Evolutionary conservation across 2,329 filamentous ascomycete species (phyloP).

Genomic region (Phyllosticta citriasiana): DNA sequence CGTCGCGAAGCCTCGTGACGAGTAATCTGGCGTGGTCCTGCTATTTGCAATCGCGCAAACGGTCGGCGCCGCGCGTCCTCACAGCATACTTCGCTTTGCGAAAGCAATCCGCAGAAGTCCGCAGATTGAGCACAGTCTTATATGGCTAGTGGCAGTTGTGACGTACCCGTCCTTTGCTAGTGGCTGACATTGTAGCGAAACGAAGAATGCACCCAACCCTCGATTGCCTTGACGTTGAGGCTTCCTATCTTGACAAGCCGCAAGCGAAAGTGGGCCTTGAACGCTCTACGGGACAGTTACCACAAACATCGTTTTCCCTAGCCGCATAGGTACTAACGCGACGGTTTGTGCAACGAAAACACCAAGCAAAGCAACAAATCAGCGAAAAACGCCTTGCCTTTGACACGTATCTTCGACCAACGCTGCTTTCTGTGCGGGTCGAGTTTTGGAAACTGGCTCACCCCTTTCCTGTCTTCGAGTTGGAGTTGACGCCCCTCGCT

Average conservation of each 20-base stretch:
- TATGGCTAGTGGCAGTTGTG: neutral
- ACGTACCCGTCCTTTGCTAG: neutral
- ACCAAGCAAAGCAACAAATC: neutral
- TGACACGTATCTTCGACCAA: neutral
- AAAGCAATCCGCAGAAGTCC: neutral
- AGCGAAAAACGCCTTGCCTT: neutral
- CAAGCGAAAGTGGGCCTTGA: neutral
- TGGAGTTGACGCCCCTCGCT: neutral
- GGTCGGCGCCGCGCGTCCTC: neutral
- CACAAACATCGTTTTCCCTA: neutral
- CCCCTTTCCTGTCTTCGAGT: neutral
- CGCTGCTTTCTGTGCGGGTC: neutral
- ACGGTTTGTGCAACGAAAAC: neutral
- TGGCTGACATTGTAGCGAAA: neutral
- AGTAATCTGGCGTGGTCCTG: neutral
- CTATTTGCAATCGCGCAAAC: neutral
- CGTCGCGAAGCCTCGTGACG: neutral
- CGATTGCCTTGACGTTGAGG: neutral
- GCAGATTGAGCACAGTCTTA: neutral
- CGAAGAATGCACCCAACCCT: neutral
- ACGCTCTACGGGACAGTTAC: neutral
- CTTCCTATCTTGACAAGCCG: neutral
- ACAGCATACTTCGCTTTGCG: neutral
- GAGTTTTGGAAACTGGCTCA: neutral
- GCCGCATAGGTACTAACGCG: neutral